Base-by-base conservation (phyloP, 1,139 yeast genomes). In the Schwanniomyces etchellsii region DNA sequence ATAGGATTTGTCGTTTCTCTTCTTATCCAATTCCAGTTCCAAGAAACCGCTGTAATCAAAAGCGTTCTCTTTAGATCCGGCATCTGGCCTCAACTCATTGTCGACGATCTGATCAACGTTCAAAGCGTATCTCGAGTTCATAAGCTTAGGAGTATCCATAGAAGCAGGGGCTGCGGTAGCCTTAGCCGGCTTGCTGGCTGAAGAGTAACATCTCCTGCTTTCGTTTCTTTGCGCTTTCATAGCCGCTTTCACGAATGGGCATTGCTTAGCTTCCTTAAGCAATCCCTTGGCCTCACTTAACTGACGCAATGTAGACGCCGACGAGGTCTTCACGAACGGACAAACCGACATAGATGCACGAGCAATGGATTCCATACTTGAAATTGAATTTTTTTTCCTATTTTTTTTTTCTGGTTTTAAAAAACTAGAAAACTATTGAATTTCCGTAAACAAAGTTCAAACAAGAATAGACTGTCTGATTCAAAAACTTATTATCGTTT, bases 211-310 rank as follows among this genome's bases (percentile, higher is more conserved):
- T 52, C 74, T 66, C 28, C 43, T 44, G 20, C 54, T 47, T 35
- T 61, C 62, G 36, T 51, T 49, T 14, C 14, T 9, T n/a, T 18
- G 7, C 24, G 48, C 60, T 28, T 42, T 54, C 44, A 88, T 59
- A 27, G 95, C 95, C 34, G 78, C 77, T 23, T 85, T 84, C 84
- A 88, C 83, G 38, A 86, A 82, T 14, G 97, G 96, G 58, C 96
- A 89, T 42, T 71, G 74, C 28, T 74, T 61, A 33, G 95, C 96
- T 42, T 78, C 77, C 32, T 58, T 48, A 24, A 74, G 70, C 47
- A 85, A 70, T 20, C 66, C 60, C 12, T 64, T 48, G 20, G 48
- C 43, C 45, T 47, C 60, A 53, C 57, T 61, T 44, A 78, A 50
- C 43, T 69, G 66, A 44, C 80, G 74, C 52, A 80, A 62, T 24